Evolutionary conservation across 108 stramenopile genomes (phyloP), one percentile per base, ranked within the genome.

Genomic region (Cyclotella atomus): DNA sequence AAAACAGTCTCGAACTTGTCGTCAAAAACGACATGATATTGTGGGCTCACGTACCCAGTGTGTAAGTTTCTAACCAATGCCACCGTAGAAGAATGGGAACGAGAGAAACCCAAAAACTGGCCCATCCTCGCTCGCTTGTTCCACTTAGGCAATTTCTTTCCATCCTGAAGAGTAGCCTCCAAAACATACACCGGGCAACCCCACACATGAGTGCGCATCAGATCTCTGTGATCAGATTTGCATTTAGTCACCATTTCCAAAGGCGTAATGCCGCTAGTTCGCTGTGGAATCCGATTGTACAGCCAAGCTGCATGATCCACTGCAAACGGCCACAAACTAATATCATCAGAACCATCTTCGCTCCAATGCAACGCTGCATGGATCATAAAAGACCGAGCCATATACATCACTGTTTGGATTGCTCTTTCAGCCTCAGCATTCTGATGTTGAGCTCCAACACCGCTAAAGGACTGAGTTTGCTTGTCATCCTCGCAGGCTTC

Each of bases 391-490:
- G 78, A 46, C 1, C 87, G 36, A 25, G 84, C 84, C 62, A 54
- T 44, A 8, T 15, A 62, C 41, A 59, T 73, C 19, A 84, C 46
- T 5, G 81, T 84, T 23, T 59, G 73, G 38, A 84, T 83, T 23
- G 81, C 33, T 35, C 77, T 73, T 36, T 87, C 86, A 46, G 83
- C 83, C 2, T 71, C 71, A n/a, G 36, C 83, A 56, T 87, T 87
- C 24, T 87, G 83, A 79, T 87, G 86, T 56, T 87, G 79, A 21
- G 86, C 83, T 16, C 86, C 86, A 10, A 84, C 83, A 14, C 81
- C 83, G 19, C 60, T 34, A 49, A 85, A 83, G 7, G 47, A 44
- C 25, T 79, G 70, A 14, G 49, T 68, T 59, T 84, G 87, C 0
- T 38, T 5, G 32, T 49, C 47, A 19, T 36, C 21, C 34, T 44